Evolutionary conservation across 2,329 filamentous ascomycete species (phyloP), one percentile per base, ranked within the genome.

Genomic region (Penicillium sp.): DNA sequence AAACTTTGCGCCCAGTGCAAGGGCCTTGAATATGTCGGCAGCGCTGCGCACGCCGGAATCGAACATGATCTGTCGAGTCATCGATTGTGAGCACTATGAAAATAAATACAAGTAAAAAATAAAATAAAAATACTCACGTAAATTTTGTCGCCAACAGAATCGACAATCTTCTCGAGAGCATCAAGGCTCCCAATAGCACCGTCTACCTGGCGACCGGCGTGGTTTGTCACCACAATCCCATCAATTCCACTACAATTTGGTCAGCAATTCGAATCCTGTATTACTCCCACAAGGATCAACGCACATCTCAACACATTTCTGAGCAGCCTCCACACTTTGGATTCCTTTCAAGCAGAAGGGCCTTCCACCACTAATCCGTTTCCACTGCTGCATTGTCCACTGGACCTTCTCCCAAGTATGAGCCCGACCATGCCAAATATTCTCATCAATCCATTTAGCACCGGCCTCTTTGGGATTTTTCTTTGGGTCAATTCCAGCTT

Each of bases 191-290:
- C 83, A 49, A 83, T 74, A 2, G 83, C 82, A 0, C 83, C 83
- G 58, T 86, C 84, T 2, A 86, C 80, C 67, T 86, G 83, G 17
- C 87, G 70, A 0, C 87, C 87, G 1, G 87, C 88, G 65, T 91
- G 88, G 59, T 91, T 91, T 12, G 80, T 83, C 1, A 90, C 75
- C 1, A 90, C 79, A 41, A 91, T 87, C 0, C 84, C 87, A 58
- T 90, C 39, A 21, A 42, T 42, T n/a, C 39, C 39, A 7, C 39
- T 41, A 12, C 10, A 39, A 27, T n/a, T 1, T 27, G 9, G 23
- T 41, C n/a, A 41, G 37, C 24, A 21, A 17, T 1, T 1, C n/a
- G 7, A 40, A n/a, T n/a, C n/a, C n/a, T n/a, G n/a, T n/a, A n/a
- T n/a, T n/a, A n/a, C n/a, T n/a, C 7, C 26, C 26, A 27, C 6